A percentile compares a stretch with the other conserved stretches of the same genome.
These are phyloP conservation scores for Gardenia jasminoides DNA, from an alignment of 257 asterid species.

Conservation along the genomic window DNA sequence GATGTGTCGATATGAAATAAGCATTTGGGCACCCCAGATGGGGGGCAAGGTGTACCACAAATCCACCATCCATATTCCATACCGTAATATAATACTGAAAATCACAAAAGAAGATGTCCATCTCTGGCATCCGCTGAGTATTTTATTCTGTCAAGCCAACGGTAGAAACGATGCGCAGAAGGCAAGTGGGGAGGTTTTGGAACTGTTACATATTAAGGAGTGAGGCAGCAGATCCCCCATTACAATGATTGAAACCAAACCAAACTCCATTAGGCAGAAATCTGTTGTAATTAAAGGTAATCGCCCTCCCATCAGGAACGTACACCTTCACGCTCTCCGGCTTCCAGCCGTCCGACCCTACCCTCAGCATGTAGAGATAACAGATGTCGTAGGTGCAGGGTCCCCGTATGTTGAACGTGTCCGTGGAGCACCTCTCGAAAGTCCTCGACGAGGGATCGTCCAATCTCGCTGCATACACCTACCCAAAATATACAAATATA, in stretches of 20 bases:
- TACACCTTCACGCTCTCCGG: slow-evolving; percentile 35
- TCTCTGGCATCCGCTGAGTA: too few relatives aligned
- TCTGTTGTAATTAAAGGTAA: slow-evolving; percentile 23
- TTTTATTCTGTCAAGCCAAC: too few relatives aligned
- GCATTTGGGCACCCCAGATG: too few relatives aligned
- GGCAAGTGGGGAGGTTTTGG: too few relatives aligned
- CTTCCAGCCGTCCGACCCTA: slow-evolving; percentile 52
- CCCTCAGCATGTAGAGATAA: slow-evolving; percentile 31
- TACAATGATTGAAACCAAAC: slow-evolving; percentile 36
- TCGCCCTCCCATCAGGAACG: slow-evolving; percentile 23
- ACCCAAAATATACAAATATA: not conserved
- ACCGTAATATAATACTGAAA: too few relatives aligned
- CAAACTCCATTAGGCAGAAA: slow-evolving; percentile 37
- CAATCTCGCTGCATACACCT: slow-evolving; percentile 36
- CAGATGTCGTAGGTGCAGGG: slow-evolving; percentile 34
- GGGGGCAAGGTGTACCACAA: too few relatives aligned
- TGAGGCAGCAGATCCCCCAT: not conserved
- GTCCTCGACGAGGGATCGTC: slow-evolving; percentile 30
- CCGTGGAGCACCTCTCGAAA: slow-evolving; percentile 43
- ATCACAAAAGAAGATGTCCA: too few relatives aligned
- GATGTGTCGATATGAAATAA: too few relatives aligned
- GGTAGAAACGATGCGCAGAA: too few relatives aligned
- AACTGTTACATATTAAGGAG: too few relatives aligned
- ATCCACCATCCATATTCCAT: too few relatives aligned
- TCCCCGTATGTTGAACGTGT: slow-evolving; percentile 35